Conservation (phyloP, 768 basidiomycete genomes). For the Cubamyces lactineus region DNA sequence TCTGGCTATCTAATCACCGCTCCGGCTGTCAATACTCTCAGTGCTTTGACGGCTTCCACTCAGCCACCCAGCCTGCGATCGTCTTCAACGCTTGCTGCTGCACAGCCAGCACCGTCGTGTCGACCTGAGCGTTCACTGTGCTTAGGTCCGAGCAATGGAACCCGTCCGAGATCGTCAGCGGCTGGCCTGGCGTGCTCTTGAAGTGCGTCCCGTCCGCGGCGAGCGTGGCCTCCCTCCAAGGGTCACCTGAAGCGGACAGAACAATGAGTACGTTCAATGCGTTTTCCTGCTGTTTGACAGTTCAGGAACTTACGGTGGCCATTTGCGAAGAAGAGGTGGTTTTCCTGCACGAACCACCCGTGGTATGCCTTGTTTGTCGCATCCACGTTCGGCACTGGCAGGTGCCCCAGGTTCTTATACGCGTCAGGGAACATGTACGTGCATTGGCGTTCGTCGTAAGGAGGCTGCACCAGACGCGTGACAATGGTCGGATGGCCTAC, state of each 20-base stretch:
- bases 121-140: slow-evolving; percentile 43
- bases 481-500: slow-evolving; percentile 48
- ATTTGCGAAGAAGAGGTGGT: slow-evolving; percentile 70
- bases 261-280: not conserved
- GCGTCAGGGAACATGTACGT: slow-evolving; percentile 65
- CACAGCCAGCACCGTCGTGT: slow-evolving; percentile 55
- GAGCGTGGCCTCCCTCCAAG: slow-evolving; percentile 71
- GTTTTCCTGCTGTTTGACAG: not conserved
- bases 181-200: slow-evolving; percentile 53
- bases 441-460: slow-evolving; percentile 72
- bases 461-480: slow-evolving; percentile 55
- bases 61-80: slow-evolving; percentile 63
- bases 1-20: no score
- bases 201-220: slow-evolving; percentile 55
- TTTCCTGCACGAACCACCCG: slow-evolving; percentile 64
- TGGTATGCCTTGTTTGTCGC: slow-evolving; percentile 53
- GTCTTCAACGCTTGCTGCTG: slow-evolving; percentile 54
- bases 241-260: slow-evolving; percentile 54
- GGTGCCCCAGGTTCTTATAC: slow-evolving; percentile 42
- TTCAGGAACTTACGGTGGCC: slow-evolving; percentile 55
- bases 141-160: slow-evolving; percentile 71
- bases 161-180: slow-evolving; percentile 60
- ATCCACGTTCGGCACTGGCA: slow-evolving; percentile 47
- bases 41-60: slow-evolving; percentile 27
- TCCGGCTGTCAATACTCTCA: not conserved